These are phyloP conservation scores for Phytophthora constricta DNA, from an alignment of 352 stramenopile species.

Conservation along the genomic window DNA sequence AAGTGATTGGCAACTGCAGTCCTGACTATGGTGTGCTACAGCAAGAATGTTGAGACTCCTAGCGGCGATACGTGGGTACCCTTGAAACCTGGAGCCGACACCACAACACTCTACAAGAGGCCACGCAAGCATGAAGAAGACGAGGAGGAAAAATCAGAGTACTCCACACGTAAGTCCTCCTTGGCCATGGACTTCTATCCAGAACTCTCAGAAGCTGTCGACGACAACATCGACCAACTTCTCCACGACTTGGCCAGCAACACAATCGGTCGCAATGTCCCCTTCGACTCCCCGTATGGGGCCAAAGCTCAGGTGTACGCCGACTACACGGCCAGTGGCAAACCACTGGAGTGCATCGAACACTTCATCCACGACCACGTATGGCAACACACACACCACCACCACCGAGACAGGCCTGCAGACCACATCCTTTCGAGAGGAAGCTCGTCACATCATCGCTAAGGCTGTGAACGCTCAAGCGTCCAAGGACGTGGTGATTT, in stretches of 20 bases:
- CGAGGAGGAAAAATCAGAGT: neutral
- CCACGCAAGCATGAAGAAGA: neutral
- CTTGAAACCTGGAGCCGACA: neutral
- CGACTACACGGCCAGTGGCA: constrained; percentile 92
- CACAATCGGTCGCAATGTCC: constrained; percentile 36
- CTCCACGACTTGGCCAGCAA: constrained; percentile 30
- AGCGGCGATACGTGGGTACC: neutral
- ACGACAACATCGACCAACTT: constrained; percentile 1
- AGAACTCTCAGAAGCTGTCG: neutral
- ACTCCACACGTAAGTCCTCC: neutral
- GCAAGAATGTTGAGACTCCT: neutral
- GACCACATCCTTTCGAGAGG: constrained; percentile 91
- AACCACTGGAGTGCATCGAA: constrained; percentile 85
- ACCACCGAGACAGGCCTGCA: constrained; percentile 55
- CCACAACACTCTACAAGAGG: neutral
- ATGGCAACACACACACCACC: constrained; percentile 95
- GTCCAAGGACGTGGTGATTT: constrained; percentile 26
- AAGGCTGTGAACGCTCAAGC: constrained; percentile 84
- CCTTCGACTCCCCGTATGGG: constrained; percentile 62
- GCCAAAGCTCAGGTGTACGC: constrained; percentile 84
- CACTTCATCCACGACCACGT: constrained; percentile 85
- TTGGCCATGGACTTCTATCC: neutral
- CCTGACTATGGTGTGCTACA: neutral
- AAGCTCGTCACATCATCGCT: constrained; percentile 91
- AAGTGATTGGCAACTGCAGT: no score